phyloP scores from a whole-genome alignment of 345 rosid genomes.

The Angophora floribunda region DNA sequence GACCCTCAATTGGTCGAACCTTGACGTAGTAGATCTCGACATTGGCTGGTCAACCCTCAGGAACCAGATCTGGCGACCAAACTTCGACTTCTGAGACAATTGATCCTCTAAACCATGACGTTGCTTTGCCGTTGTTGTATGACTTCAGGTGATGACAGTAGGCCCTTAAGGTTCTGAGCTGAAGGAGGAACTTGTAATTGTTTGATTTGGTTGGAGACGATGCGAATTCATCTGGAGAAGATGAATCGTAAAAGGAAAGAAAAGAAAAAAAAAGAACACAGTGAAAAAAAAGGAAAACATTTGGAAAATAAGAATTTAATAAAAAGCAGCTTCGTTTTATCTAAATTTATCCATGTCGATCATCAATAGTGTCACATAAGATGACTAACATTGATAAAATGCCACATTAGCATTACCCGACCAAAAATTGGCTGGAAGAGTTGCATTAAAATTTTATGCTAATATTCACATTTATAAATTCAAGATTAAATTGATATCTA shows the following conservation, averaged over 20 bases:
- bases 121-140: neutral
- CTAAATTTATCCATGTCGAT: neutral
- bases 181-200: neutral
- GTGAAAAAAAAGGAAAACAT: neutral
- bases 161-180: neutral
- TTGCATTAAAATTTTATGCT: neutral
- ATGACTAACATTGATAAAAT: accelerated
- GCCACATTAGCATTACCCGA: accelerated
- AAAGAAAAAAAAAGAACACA: neutral
- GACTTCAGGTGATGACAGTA: neutral
- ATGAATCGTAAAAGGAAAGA: neutral
- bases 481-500: too few species aligned
- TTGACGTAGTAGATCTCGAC: neutral
- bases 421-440: neutral
- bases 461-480: neutral
- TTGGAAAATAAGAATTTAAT: too few species aligned
- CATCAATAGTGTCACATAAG: accelerated
- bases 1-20: neutral
- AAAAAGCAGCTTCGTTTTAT: neutral
- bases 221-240: neutral
- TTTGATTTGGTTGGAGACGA: neutral
- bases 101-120: neutral
- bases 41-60: neutral
- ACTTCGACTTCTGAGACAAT: neutral
- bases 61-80: neutral